phyloP scores from a whole-genome alignment of 176 grass and related monocot genomes.

The Miscanthus lutarioriparius region DNA sequence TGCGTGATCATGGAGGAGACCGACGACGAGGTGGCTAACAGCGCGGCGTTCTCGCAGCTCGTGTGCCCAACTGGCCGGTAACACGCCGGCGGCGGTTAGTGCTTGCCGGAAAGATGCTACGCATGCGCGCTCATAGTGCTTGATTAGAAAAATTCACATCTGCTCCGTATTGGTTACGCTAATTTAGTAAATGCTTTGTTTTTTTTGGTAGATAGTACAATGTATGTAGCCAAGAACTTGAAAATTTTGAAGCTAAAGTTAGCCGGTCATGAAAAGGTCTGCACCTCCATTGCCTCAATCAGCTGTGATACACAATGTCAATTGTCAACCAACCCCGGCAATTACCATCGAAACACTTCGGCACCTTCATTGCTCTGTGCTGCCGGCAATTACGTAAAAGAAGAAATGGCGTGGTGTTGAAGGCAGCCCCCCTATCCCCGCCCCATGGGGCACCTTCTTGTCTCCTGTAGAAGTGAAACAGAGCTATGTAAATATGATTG shows the following conservation, averaged over 20 bases:
- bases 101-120: not conserved
- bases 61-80: constrained; percentile 61
- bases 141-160: not conserved
- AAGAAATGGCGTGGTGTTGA: too few species aligned
- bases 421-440: too few species aligned
- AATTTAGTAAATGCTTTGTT: not conserved
- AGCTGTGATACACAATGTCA: not conserved
- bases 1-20: constrained; percentile 38
- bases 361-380: too few species aligned
- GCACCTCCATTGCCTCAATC: not conserved
- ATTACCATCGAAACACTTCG: not conserved
- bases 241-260: not conserved
- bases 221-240: not conserved
- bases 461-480: too few species aligned
- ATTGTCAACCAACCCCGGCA: not conserved
- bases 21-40: constrained; percentile 43
- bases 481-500: too few species aligned
- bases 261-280: not conserved
- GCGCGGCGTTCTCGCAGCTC: constrained; percentile 56
- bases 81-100: constrained; percentile 15
- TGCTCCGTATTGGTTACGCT: not conserved
- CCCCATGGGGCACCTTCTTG: too few species aligned
- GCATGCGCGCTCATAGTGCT: not conserved
- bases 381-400: too few species aligned
- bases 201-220: not conserved